Evolutionary conservation across 768 basidiomycete genomes (phyloP).

Genomic region (Pleurotus cornucopiae): DNA sequence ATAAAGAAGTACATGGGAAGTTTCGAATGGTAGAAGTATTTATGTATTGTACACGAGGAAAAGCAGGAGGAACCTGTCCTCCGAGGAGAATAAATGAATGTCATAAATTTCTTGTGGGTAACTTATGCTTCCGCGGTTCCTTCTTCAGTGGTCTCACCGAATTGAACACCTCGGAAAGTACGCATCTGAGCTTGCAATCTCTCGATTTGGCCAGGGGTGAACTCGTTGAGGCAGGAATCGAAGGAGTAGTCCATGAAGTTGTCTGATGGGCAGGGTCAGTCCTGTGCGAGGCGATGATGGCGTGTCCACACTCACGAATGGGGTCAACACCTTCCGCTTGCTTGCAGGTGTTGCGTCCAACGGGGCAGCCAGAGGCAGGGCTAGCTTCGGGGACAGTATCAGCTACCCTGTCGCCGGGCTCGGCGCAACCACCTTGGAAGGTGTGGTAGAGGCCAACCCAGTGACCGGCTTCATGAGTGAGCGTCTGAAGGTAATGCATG

Average conservation of each 20-base stretch:
- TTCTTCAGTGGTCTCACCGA: background rate
- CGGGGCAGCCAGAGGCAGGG: slow-evolving; percentile 38
- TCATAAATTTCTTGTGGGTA: background rate
- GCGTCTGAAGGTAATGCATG: slow-evolving; percentile 26
- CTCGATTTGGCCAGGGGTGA: slow-evolving; percentile 40
- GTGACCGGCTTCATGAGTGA: slow-evolving; percentile 60
- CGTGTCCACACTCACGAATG: slow-evolving; percentile 29
- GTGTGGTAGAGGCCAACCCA: slow-evolving; percentile 60
- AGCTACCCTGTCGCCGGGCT: slow-evolving; percentile 36
- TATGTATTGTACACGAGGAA: too few species aligned
- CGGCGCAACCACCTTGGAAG: slow-evolving; percentile 47
- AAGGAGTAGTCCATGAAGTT: slow-evolving; percentile 17
- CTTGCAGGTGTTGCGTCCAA: slow-evolving; percentile 10
- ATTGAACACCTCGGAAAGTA: slow-evolving; percentile 36
- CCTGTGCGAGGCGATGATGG: background rate
- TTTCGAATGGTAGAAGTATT: too few species aligned
- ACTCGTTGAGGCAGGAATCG: slow-evolving; percentile 46
- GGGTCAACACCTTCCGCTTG: slow-evolving; percentile 35
- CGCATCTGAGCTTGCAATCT: slow-evolving; percentile 37
- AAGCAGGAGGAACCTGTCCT: background rate
- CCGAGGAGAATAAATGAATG: background rate
- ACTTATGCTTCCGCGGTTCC: background rate
- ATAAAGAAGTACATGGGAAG: background rate
- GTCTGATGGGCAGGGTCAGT: background rate
- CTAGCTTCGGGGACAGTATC: slow-evolving; percentile 47